Evolutionary conservation across 2,329 filamentous ascomycete genomes (phyloP).

Genomic region (Beauveria sp.): DNA sequence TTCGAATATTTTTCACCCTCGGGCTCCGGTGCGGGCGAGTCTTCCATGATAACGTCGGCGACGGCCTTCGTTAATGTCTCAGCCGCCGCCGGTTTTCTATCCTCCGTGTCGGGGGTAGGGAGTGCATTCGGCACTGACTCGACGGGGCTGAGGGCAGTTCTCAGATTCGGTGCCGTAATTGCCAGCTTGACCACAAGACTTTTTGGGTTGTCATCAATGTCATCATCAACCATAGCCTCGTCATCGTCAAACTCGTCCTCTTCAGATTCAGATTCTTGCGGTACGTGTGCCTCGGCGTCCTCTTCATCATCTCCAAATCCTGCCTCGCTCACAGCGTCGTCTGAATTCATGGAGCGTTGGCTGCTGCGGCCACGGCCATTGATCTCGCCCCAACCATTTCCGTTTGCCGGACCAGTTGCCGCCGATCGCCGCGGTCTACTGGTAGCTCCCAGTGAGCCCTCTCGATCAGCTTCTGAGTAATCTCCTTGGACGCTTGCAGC

Average conservation of each 20-base stretch:
- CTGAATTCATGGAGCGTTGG: slow-evolving; percentile 44
- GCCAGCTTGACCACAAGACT: slow-evolving; percentile 71
- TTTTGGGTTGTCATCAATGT: slow-evolving; percentile 39
- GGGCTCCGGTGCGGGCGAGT: not conserved
- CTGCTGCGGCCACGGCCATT: slow-evolving; percentile 24
- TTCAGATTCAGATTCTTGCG: slow-evolving; percentile 53
- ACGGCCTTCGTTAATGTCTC: not conserved
- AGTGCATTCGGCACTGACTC: slow-evolving; percentile 17
- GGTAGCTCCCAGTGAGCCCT: slow-evolving; percentile 33
- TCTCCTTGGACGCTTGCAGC: slow-evolving; percentile 40
- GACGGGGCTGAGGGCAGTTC: slow-evolving; percentile 21
- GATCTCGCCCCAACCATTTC: slow-evolving; percentile 40
- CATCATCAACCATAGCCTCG: slow-evolving; percentile 47
- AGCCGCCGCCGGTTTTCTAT: not conserved
- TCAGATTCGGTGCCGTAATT: slow-evolving; percentile 36
- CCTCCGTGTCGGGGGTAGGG: slow-evolving; percentile 17
- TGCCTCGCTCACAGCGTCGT: slow-evolving; percentile 65
- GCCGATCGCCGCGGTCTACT: slow-evolving; percentile 46
- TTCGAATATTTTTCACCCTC: slow-evolving; percentile 14
- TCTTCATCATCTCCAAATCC: slow-evolving; percentile 71
- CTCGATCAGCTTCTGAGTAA: slow-evolving; percentile 31
- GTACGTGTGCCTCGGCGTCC: slow-evolving; percentile 59
- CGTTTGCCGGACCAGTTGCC: slow-evolving; percentile 42
- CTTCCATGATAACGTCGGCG: not conserved
- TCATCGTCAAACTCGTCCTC: slow-evolving; percentile 52